These are phyloP conservation scores for Thelonectria rubi DNA, from an alignment of 2,329 filamentous ascomycete species.

Conservation along the genomic window DNA sequence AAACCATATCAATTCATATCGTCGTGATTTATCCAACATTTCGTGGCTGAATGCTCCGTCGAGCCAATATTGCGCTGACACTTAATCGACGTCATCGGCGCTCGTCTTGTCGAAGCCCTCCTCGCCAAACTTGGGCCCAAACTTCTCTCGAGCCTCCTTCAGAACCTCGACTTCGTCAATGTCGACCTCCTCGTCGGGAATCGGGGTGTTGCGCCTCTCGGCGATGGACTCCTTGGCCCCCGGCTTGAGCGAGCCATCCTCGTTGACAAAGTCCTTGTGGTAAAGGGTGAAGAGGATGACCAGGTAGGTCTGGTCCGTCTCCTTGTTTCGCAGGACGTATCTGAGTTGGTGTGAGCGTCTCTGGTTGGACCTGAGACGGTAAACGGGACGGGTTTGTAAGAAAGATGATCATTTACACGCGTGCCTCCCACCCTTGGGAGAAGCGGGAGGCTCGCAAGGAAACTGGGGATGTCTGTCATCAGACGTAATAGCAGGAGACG, in stretches of 20 bases:
- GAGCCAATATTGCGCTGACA: background rate
- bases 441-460: conserved; percentile 9
- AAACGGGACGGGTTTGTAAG: conserved; percentile 33
- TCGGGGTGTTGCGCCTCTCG: conserved; percentile 18
- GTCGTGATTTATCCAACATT: background rate
- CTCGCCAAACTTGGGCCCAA: conserved; percentile 42
- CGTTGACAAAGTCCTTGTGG: conserved; percentile 70
- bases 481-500: conserved; percentile 20
- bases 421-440: background rate
- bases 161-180: conserved; percentile 49
- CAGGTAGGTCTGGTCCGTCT: conserved; percentile 78
- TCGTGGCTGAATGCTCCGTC: background rate
- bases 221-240: conserved; percentile 45
- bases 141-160: conserved; percentile 51
- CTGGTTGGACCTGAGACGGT: conserved; percentile 42
- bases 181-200: conserved; percentile 32
- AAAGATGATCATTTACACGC: conserved; percentile 35
- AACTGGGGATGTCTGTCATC: conserved; percentile 14
- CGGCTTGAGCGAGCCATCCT: conserved; percentile 63
- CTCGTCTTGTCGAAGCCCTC: conserved; percentile 41
- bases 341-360: conserved; percentile 84
- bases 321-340: conserved; percentile 88
- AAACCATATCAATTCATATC: background rate
- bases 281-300: conserved; percentile 84
- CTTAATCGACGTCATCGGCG: conserved; percentile 56